Evolutionary conservation across 2,329 filamentous ascomycete species (phyloP).

Genomic region (Rhinocladiella similis): DNA sequence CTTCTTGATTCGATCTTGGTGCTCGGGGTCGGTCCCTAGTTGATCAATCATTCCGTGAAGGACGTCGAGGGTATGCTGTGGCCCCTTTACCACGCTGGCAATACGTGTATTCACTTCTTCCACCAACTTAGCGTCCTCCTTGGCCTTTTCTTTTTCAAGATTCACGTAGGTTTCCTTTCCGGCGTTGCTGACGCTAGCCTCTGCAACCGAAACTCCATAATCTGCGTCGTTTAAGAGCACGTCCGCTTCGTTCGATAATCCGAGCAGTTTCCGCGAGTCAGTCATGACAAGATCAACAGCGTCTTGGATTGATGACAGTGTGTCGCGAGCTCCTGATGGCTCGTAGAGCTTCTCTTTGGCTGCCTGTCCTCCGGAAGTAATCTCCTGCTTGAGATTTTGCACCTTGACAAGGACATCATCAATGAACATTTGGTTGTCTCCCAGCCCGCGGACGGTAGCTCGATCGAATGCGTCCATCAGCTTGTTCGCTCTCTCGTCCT

Average conservation of each 20-base stretch:
- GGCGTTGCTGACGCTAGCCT: conserved; percentile 49
- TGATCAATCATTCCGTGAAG: conserved; percentile 42
- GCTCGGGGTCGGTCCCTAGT: conserved; percentile 42
- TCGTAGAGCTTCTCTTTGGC: conserved; percentile 34
- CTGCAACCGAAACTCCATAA: conserved; percentile 55
- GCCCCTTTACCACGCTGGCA: conserved; percentile 42
- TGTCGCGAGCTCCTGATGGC: conserved; percentile 18
- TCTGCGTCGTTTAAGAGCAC: conserved; percentile 53
- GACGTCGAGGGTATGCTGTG: conserved; percentile 37
- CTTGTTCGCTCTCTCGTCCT: conserved; percentile 50
- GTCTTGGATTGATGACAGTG: conserved; percentile 39
- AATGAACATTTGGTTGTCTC: conserved; percentile 52
- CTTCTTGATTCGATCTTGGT: conserved; percentile 48
- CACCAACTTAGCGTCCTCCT: conserved; percentile 49
- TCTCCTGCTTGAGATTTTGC: conserved; percentile 28
- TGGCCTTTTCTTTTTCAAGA: conserved; percentile 48
- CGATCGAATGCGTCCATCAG: conserved; percentile 52
- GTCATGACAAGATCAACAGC: conserved; percentile 41
- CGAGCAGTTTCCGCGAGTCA: conserved; percentile 49
- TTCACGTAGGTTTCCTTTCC: conserved; percentile 43
- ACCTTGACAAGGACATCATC: conserved; percentile 49
- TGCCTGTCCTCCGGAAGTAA: conserved; percentile 37
- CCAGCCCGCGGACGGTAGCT: conserved; percentile 51
- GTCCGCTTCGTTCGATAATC: conserved; percentile 50
- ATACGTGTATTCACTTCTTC: conserved; percentile 44